phyloP scores from a whole-genome alignment of 1,284 basidiomycete genomes.

The Trichosporon faecale region DNA sequence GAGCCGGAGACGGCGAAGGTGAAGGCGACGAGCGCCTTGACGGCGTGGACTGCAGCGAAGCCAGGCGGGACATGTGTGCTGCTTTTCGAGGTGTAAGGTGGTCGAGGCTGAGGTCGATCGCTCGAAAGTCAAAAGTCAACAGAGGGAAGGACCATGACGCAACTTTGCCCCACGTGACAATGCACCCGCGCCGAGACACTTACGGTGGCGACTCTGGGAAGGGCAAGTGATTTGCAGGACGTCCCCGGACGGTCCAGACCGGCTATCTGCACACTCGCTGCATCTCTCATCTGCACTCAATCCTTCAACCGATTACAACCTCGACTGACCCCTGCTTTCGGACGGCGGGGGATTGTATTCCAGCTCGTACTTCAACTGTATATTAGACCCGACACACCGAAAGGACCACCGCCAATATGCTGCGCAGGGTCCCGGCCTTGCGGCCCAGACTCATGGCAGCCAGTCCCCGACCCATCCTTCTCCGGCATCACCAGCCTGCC shows the following conservation, averaged over 20 bases:
- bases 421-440: constrained; percentile 21
- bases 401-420: constrained; percentile 11
- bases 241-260: neutral
- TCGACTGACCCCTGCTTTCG: neutral
- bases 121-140: constrained; percentile 3
- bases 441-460: constrained; percentile 19
- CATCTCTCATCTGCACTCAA: neutral
- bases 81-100: neutral
- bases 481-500: neutral
- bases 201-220: constrained; percentile 3
- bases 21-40: constrained; percentile 53
- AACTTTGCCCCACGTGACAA: neutral
- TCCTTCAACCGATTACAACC: neutral
- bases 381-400: neutral
- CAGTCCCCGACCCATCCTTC: neutral
- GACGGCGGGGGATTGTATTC: neutral
- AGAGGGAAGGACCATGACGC: neutral
- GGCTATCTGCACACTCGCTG: neutral
- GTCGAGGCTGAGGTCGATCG: neutral
- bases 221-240: constrained; percentile 7
- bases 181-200: constrained; percentile 7
- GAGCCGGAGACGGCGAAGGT: constrained; percentile 45
- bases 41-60: constrained; percentile 46
- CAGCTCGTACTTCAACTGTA: neutral
- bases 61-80: constrained; percentile 21